Evolutionary conservation across 805 yeast genomes (phyloP).

Genomic region (Candida boleticola): DNA sequence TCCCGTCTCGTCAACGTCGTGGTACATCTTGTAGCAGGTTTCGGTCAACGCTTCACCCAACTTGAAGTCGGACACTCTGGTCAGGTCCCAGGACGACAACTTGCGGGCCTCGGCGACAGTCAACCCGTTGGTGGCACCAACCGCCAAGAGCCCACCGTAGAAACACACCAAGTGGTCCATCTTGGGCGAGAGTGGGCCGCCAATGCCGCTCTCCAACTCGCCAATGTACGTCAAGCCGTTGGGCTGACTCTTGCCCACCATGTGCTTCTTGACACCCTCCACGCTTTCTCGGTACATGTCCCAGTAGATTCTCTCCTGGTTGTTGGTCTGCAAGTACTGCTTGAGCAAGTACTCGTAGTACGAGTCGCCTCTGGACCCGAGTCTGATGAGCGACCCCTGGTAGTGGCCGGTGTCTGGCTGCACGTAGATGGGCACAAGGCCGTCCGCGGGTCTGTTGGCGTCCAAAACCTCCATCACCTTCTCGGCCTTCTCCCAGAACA

Average conservation of each 20-base stretch:
- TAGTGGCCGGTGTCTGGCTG: slow-evolving; percentile 72
- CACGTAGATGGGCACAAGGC: slow-evolving; percentile 80
- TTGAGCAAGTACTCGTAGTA: slow-evolving; percentile 87
- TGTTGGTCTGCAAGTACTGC: slow-evolving; percentile 77
- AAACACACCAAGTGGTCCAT: slow-evolving; percentile 95
- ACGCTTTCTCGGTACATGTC: slow-evolving; percentile 77
- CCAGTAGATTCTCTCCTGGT: slow-evolving; percentile 57
- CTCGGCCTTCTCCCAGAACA: slow-evolving; percentile 80
- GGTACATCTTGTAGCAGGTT: slow-evolving; percentile 84
- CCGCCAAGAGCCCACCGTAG: slow-evolving; percentile 82
- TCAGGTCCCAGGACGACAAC: slow-evolving; percentile 54
- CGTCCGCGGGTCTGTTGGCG: slow-evolving; percentile 60
- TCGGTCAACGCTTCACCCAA: slow-evolving; percentile 73
- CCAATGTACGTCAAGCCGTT: slow-evolving; percentile 67
- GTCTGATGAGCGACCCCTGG: slow-evolving; percentile 62
- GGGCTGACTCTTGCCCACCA: slow-evolving; percentile 62
- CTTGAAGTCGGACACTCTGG: slow-evolving; percentile 59
- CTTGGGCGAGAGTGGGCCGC: slow-evolving; percentile 57
- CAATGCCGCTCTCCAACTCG: slow-evolving; percentile 71
- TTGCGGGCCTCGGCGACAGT: slow-evolving; percentile 54
- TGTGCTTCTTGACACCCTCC: slow-evolving; percentile 68
- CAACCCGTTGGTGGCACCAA: slow-evolving; percentile 84
- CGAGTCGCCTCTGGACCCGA: slow-evolving; percentile 92
- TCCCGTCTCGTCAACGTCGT: slow-evolving; percentile 62
- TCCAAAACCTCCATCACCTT: slow-evolving; percentile 70